Evolutionary conservation across 2,329 filamentous ascomycete genomes (phyloP).

Genomic region (Penicillium sp.): DNA sequence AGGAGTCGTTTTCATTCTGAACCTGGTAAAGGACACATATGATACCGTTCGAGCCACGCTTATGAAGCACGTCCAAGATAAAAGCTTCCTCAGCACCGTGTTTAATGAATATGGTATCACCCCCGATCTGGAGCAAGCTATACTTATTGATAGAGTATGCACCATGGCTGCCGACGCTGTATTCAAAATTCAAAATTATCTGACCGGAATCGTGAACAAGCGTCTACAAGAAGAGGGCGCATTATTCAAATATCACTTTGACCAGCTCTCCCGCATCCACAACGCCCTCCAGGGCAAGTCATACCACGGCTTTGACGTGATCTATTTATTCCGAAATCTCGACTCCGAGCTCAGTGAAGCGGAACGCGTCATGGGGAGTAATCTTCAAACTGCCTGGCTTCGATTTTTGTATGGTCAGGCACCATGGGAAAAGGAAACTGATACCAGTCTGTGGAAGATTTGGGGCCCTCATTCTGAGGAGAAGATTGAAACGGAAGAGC

Average conservation of each 20-base stretch:
- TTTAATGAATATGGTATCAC: constrained; percentile 7
- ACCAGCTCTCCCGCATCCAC: constrained; percentile 6
- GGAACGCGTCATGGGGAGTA: constrained; percentile 3
- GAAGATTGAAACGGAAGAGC: constrained; percentile 7
- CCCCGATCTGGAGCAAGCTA: not conserved
- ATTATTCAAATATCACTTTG: constrained; percentile 16
- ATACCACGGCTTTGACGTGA: constrained; percentile 10
- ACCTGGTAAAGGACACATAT: constrained; percentile 9
- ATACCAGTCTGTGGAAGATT: constrained; percentile 6
- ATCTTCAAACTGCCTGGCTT: constrained; percentile 9
- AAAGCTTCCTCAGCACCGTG: constrained; percentile 3
- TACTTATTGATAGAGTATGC: constrained; percentile 4
- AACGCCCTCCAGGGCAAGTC: constrained; percentile 8
- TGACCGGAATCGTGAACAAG: constrained; percentile 5
- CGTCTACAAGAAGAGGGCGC: constrained; percentile 3
- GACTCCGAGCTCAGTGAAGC: constrained; percentile 2
- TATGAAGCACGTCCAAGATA: constrained; percentile 1
- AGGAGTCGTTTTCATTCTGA: constrained; percentile 8
- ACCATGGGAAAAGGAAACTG: constrained; percentile 7
- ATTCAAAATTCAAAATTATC: constrained; percentile 10
- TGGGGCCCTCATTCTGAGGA: constrained; percentile 9
- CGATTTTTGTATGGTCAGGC: constrained; percentile 6
- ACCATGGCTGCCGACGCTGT: constrained; percentile 6
- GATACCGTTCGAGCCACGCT: constrained; percentile 4
- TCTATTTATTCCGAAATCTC: constrained; percentile 13